Percentiles rank a stretch among this genome's conserved stretches.
These are phyloP conservation scores for Pleurotus citrinopileatus DNA, from an alignment of 768 basidiomycete species.

Conservation along the genomic window DNA sequence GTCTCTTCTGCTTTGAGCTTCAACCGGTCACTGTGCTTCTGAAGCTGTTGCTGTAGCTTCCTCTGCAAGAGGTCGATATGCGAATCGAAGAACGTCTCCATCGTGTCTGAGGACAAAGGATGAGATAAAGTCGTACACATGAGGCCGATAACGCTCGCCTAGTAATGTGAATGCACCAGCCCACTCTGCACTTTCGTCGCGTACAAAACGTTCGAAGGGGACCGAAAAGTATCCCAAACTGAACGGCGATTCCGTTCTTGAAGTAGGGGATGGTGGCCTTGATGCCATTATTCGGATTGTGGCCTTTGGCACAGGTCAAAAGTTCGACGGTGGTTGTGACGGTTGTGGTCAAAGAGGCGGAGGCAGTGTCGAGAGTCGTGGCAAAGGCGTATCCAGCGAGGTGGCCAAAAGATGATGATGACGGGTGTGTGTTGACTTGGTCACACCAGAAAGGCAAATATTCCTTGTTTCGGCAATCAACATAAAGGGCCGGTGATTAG, in stretches of 20 bases:
- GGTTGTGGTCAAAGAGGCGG: conserved; percentile 5
- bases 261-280: conserved; percentile 38
- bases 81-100: conserved; percentile 95
- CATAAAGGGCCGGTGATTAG: background rate
- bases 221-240: conserved; percentile 58
- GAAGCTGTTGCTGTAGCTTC: conserved; percentile 81
- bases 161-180: conserved; percentile 82
- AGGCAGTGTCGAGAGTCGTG: background rate
- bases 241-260: conserved; percentile 22
- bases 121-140: conserved; percentile 22
- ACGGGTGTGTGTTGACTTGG: background rate
- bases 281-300: conserved; percentile 30
- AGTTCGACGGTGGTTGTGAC: background rate
- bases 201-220: conserved; percentile 70
- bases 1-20: conserved; percentile 81
- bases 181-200: conserved; percentile 76
- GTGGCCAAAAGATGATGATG: background rate
- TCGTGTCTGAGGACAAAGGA: conserved; percentile 58
- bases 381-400: conserved; percentile 8
- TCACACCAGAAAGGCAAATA: conserved; percentile 1
- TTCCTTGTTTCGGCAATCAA: conserved; percentile 6
- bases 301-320: background rate
- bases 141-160: conserved; percentile 44
- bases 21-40: conserved; percentile 82
- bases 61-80: conserved; percentile 82